phyloP scores from a whole-genome alignment of 2,329 filamentous ascomycete species.

The Fusarium sororula region DNA sequence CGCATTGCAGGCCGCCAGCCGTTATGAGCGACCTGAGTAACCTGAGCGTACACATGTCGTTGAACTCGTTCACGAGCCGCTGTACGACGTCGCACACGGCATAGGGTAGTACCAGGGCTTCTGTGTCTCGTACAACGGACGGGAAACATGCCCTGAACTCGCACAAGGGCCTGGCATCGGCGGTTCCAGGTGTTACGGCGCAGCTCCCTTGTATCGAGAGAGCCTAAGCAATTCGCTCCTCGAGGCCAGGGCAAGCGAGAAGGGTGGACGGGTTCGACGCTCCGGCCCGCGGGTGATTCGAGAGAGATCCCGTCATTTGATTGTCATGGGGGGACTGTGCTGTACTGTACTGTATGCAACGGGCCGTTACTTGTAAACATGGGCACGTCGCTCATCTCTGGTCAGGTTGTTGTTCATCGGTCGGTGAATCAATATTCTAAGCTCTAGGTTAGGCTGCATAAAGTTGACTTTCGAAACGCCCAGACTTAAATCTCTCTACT shows the following conservation, averaged over 20 bases:
- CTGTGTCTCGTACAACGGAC: slow-evolving; percentile 12
- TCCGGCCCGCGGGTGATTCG: slow-evolving; percentile 25
- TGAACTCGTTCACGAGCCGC: slow-evolving; percentile 32
- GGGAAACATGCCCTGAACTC: slow-evolving; percentile 11
- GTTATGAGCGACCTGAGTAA: not conserved
- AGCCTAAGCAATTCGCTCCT: slow-evolving; percentile 40
- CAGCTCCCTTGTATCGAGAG: slow-evolving; percentile 13
- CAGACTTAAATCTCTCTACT: not conserved
- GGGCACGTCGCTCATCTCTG: not conserved
- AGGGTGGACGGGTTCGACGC: slow-evolving; percentile 27
- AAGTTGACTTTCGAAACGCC: not conserved
- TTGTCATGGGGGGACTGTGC: not conserved
- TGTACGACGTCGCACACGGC: slow-evolving; percentile 27
- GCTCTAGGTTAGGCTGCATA: slow-evolving; percentile 11
- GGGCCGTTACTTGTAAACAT: slow-evolving; percentile 2
- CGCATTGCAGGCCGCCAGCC: slow-evolving; percentile 2
- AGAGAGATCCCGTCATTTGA: slow-evolving; percentile 23
- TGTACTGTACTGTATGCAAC: slow-evolving; percentile 1
- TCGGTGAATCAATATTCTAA: slow-evolving; percentile 1
- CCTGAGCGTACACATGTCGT: not conserved
- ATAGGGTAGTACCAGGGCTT: slow-evolving; percentile 18
- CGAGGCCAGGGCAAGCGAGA: slow-evolving; percentile 39
- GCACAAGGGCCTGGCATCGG: slow-evolving; percentile 16
- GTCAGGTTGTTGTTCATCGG: not conserved
- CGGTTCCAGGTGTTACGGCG: slow-evolving; percentile 28